phyloP scores from a whole-genome alignment of 768 basidiomycete species.

The Hypholoma fasciculare region DNA sequence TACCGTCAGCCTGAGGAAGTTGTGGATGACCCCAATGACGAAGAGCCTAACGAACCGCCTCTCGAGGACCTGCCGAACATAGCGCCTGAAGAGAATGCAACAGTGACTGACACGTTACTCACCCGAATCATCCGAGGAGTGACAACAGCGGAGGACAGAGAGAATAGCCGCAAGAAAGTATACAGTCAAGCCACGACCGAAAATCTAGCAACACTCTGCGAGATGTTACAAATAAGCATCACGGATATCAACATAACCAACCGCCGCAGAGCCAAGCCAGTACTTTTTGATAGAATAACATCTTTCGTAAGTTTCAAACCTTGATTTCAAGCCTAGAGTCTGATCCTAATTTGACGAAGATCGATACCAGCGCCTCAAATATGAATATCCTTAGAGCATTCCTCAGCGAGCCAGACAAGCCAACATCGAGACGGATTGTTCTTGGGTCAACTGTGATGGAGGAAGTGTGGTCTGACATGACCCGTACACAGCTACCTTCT shows the following conservation, averaged over 20 bases:
- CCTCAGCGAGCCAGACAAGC: background rate
- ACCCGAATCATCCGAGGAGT: background rate
- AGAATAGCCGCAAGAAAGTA: no score
- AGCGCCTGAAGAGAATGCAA: background rate
- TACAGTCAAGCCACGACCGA: no score
- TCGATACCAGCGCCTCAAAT: background rate
- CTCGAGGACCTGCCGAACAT: background rate
- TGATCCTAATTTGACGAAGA: background rate
- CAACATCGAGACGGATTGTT: background rate
- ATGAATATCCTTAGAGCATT: background rate
- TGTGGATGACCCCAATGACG: no score
- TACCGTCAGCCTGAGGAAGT: no score
- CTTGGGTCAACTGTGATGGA: background rate
- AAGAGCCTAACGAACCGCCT: background rate
- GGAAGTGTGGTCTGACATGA: conserved; percentile 18
- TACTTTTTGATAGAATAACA: no score
- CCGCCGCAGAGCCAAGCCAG: no score
- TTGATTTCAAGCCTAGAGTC: no score
- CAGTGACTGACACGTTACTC: background rate
- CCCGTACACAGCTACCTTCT: conserved; percentile 15
- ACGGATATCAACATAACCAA: no score
- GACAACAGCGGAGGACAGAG: background rate
- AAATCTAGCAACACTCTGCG: no score
- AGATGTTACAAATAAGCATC: no score
- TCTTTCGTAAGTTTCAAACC: no score